phyloP scores from a whole-genome alignment of 2,329 filamentous ascomycete species.

The Colletotrichum musae region DNA sequence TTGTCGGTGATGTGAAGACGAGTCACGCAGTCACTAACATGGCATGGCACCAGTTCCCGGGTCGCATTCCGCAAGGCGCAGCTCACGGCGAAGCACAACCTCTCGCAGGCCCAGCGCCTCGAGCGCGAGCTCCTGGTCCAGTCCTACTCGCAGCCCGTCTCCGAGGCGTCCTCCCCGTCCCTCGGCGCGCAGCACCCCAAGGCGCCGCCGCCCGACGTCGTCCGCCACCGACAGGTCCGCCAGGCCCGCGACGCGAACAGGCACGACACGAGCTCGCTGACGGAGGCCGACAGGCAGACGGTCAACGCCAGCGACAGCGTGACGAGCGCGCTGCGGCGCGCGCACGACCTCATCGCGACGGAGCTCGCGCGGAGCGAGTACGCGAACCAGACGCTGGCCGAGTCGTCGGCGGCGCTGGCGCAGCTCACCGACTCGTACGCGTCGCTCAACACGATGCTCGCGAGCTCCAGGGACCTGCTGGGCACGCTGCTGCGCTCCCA shows the following conservation, averaged over 20 bases:
- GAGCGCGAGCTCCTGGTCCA: conserved; percentile 84
- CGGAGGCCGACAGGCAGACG: conserved; percentile 80
- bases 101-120: conserved; percentile 79
- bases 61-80: conserved; percentile 86
- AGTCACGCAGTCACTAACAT: background rate
- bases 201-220: conserved; percentile 37
- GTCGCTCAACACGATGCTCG: conserved; percentile 82
- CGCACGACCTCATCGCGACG: conserved; percentile 87
- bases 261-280: conserved; percentile 51
- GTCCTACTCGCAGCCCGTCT: conserved; percentile 66
- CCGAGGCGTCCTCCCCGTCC: conserved; percentile 51
- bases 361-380: conserved; percentile 91
- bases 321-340: conserved; percentile 85
- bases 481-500: conserved; percentile 86
- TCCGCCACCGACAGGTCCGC: conserved; percentile 48
- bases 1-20: background rate
- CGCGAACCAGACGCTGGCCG: conserved; percentile 88
- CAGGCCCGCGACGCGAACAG: conserved; percentile 40
- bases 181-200: conserved; percentile 44
- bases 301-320: conserved; percentile 86
- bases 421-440: conserved; percentile 87
- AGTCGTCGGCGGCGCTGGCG: conserved; percentile 86
- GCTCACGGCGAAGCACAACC: conserved; percentile 81
- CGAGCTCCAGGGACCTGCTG: conserved; percentile 81
- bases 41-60: conserved; percentile 60